Percentiles rank a stretch among this genome's conserved stretches.
These are phyloP conservation scores for Draba incana DNA, from an alignment of 345 rosid species.

Conservation along the genomic window DNA sequence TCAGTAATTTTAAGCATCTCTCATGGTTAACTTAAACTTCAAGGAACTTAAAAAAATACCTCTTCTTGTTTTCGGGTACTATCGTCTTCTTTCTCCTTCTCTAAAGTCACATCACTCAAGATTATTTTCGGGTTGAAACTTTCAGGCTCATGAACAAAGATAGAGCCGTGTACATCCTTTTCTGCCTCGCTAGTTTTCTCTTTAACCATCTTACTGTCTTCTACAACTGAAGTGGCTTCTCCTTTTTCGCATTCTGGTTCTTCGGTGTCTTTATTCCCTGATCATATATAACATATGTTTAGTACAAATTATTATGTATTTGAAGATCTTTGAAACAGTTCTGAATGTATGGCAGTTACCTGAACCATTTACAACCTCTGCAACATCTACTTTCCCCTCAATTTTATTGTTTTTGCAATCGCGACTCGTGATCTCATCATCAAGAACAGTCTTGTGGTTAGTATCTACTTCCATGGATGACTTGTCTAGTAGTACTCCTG, in stretches of 20 bases:
- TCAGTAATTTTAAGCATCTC: not conserved
- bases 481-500: constrained; percentile 38
- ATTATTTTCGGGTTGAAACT: constrained; percentile 27
- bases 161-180: constrained; percentile 28
- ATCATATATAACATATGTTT: constrained; percentile 8
- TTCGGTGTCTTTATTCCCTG: constrained; percentile 34
- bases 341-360: constrained; percentile 19
- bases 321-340: constrained; percentile 3
- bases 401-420: constrained; percentile 40
- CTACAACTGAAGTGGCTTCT: constrained; percentile 25
- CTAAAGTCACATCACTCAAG: constrained; percentile 31
- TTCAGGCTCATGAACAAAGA: constrained; percentile 26
- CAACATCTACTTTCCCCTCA: constrained; percentile 47
- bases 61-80: constrained; percentile 38
- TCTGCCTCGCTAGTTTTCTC: constrained; percentile 31
- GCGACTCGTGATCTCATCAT: constrained; percentile 17
- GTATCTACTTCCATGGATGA: constrained; percentile 37
- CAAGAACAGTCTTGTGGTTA: constrained; percentile 34
- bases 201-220: constrained; percentile 22
- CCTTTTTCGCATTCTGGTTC: constrained; percentile 21
- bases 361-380: constrained; percentile 46
- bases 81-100: constrained; percentile 33
- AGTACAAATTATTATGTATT: not conserved
- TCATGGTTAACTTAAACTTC: not conserved
- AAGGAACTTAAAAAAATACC: constrained; percentile 34